These are phyloP conservation scores for Pittosporum tobira DNA, from an alignment of 129 eudicot genomes.

Conservation along the genomic window DNA sequence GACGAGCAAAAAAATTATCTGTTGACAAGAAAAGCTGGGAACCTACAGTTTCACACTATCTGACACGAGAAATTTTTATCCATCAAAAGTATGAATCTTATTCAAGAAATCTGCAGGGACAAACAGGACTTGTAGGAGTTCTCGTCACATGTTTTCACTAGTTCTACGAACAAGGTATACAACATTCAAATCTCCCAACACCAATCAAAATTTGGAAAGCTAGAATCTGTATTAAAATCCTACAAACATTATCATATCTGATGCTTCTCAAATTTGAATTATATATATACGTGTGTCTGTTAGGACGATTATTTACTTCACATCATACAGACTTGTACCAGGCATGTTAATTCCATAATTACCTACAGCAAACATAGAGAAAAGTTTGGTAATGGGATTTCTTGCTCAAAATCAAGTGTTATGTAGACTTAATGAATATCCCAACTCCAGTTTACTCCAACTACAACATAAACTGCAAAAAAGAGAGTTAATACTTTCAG, in stretches of 20 bases:
- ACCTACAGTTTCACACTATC: background rate
- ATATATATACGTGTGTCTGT: too few relatives aligned
- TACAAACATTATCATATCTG: background rate
- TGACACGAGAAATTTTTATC: background rate
- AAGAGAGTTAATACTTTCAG: too few relatives aligned
- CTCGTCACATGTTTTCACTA: background rate
- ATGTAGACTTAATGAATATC: too few relatives aligned
- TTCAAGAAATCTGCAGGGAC: background rate
- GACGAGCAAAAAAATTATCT: background rate
- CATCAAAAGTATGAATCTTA: background rate
- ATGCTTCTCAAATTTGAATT: background rate
- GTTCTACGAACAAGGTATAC: background rate
- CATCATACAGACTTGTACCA: too few relatives aligned
- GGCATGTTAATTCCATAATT: too few relatives aligned
- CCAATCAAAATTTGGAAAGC: background rate
- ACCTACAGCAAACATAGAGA: too few relatives aligned
- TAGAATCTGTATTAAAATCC: background rate
- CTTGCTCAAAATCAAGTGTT: too few relatives aligned
- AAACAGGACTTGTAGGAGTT: background rate
- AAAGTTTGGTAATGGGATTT: too few relatives aligned
- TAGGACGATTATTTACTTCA: too few relatives aligned
- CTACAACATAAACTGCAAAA: too few relatives aligned
- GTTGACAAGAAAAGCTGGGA: background rate
- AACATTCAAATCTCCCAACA: background rate
- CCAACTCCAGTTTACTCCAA: too few relatives aligned